Percentiles rank a stretch among this genome's conserved stretches.
Evolutionary conservation across 2,329 filamentous ascomycete genomes (phyloP).

Genomic region (Tolypocladium endophyticum): DNA sequence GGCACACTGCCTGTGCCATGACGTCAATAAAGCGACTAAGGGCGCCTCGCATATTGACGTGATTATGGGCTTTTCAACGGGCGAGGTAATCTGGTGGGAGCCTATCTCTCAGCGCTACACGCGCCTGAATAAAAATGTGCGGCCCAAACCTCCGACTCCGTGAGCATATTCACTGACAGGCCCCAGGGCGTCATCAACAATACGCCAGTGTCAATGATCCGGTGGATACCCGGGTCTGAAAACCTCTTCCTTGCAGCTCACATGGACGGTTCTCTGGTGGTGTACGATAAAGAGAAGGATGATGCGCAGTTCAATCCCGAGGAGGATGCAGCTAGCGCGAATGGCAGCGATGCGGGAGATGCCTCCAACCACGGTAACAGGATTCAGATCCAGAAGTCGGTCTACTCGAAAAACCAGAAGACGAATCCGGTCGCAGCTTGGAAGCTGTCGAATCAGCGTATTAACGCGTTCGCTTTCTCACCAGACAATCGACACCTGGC

Average conservation of each 20-base stretch:
- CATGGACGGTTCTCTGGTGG: constrained; percentile 79
- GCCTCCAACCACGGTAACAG: constrained; percentile 28
- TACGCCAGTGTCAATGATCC: constrained; percentile 75
- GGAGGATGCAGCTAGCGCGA: constrained; percentile 53
- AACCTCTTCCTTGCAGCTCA: constrained; percentile 87
- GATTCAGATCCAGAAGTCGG: constrained; percentile 76
- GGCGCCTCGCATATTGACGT: constrained; percentile 73
- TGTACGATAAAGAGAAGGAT: constrained; percentile 97
- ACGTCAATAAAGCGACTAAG: constrained; percentile 79
- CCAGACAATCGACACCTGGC: constrained; percentile 81
- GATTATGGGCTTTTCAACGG: constrained; percentile 90
- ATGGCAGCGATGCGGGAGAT: constrained; percentile 38
- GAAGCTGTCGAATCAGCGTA: constrained; percentile 83
- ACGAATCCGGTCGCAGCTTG: constrained; percentile 84
- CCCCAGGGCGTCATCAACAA: constrained; percentile 73
- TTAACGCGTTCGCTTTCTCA: constrained; percentile 87
- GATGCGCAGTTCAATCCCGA: constrained; percentile 71
- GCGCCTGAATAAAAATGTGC: constrained; percentile 86
- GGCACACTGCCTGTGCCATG: constrained; percentile 88
- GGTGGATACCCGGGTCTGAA: constrained; percentile 91
- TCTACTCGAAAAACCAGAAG: constrained; percentile 89
- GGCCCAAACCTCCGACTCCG: constrained; percentile 10
- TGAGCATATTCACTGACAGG: constrained; percentile 2
- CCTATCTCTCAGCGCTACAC: constrained; percentile 93
- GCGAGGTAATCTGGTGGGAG: constrained; percentile 98